phyloP scores from a whole-genome alignment of 164 flowering plant genomes.

The Cinnamomum micranthum region DNA sequence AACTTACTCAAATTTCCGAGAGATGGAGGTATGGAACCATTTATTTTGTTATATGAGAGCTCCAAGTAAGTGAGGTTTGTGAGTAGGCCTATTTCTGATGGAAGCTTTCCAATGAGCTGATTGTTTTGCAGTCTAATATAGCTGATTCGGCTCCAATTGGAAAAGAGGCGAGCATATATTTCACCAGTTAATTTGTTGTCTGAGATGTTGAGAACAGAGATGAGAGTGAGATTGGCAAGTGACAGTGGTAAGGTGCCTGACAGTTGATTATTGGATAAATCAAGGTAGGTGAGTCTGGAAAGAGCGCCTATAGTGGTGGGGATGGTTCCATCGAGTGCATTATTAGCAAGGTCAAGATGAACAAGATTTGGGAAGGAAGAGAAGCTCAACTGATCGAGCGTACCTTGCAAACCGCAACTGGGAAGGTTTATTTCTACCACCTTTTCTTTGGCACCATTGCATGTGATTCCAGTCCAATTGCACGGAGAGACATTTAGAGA shows the following conservation, averaged over 20 bases:
- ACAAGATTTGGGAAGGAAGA: conserved; percentile 23
- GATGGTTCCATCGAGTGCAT: conserved; percentile 11
- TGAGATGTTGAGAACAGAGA: conserved; percentile 7
- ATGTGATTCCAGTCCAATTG: conserved; percentile 21
- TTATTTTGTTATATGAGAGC: conserved; percentile 5
- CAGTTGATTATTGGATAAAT: conserved; percentile 21
- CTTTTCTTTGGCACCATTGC: conserved; percentile 8
- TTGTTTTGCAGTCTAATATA: no score
- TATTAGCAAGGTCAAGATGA: conserved; percentile 11
- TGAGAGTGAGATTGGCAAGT: conserved; percentile 3
- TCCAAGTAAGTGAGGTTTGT: no score
- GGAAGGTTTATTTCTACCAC: conserved; percentile 12
- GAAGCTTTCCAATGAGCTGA: no score
- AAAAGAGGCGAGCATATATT: no score
- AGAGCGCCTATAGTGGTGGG: conserved; percentile 18
- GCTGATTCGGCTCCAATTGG: no score
- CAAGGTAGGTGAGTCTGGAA: conserved; percentile 20
- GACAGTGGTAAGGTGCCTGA: conserved; percentile 10
- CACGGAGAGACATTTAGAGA: neutral
- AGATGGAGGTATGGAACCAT: conserved; percentile 17
- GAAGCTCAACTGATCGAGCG: conserved; percentile 12
- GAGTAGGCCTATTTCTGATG: no score
- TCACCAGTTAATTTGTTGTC: neutral
- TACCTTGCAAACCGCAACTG: conserved; percentile 6
- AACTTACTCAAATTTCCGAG: conserved; percentile 20